These are phyloP conservation scores for Ensete glaucum DNA, from an alignment of 176 grass and related monocot species.

Conservation along the genomic window DNA sequence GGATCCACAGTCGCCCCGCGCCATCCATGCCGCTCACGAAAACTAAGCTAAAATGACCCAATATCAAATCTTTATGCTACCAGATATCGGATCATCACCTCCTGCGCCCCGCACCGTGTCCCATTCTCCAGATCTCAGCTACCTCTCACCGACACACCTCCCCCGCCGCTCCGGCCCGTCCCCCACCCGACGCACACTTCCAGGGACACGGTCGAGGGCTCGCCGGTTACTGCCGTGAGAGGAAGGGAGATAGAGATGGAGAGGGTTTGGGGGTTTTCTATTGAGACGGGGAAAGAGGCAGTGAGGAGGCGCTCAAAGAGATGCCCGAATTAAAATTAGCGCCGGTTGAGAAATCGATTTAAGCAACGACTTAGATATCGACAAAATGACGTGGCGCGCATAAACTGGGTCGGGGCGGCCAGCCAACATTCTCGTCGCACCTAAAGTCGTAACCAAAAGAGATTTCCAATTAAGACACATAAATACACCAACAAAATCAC, in stretches of 20 bases:
- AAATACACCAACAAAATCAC: too few species aligned
- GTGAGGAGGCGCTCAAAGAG: not conserved
- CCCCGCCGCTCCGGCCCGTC: not conserved
- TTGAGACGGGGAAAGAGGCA: not conserved
- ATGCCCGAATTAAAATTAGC: not conserved
- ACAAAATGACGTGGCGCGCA: too few species aligned
- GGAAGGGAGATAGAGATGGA: not conserved
- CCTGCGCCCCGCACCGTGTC: not conserved
- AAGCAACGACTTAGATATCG: too few species aligned
- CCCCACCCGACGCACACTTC: not conserved
- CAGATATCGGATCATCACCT: not conserved
- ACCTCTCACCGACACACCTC: not conserved
- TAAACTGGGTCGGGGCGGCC: too few species aligned
- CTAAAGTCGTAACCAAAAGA: too few species aligned
- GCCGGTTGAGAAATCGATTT: too few species aligned
- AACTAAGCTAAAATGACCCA: not conserved
- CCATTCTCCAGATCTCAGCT: constrained; percentile 5
- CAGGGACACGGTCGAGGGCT: not conserved
- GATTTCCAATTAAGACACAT: too few species aligned
- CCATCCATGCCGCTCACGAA: not conserved
- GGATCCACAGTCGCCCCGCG: not conserved
- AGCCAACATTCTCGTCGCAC: too few species aligned
- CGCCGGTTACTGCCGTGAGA: not conserved
- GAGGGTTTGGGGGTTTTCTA: not conserved
- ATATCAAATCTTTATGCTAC: not conserved